Percentiles rank a stretch among this genome's conserved stretches.
phyloP scores from a whole-genome alignment of 1,139 yeast genomes.

The Saccharomyces pastorianus region DNA sequence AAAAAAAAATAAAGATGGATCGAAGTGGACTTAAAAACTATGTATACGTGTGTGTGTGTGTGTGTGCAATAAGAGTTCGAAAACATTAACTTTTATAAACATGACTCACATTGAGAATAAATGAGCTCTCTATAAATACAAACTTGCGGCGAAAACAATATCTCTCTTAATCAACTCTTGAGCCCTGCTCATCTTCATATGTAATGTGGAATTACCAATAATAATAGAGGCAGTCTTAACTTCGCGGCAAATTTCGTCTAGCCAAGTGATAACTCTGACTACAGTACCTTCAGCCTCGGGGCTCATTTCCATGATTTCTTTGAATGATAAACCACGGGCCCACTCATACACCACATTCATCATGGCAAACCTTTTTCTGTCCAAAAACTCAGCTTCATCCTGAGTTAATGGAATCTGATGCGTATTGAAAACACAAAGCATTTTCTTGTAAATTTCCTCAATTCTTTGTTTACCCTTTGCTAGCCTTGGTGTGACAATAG shows the following conservation, averaged over 20 bases:
- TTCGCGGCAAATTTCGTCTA: constrained; percentile 92
- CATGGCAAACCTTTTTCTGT: constrained; percentile 77
- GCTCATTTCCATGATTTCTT: constrained; percentile 80
- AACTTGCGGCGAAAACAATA: constrained; percentile 92
- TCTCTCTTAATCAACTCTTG: constrained; percentile 94
- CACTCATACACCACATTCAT: constrained; percentile 95
- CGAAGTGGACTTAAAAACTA: not conserved
- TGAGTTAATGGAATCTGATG: constrained; percentile 70
- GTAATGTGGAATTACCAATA: constrained; percentile 84
- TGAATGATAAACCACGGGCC: constrained; percentile 92
- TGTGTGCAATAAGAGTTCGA: not conserved
- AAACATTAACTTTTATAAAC: not conserved
- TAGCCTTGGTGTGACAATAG: constrained; percentile 70
- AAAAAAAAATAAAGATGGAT: not conserved
- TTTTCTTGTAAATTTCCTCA: constrained; percentile 56
- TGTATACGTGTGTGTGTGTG: not conserved
- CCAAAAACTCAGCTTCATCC: constrained; percentile 80
- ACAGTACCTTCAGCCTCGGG: constrained; percentile 94
- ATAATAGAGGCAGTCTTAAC: constrained; percentile 91
- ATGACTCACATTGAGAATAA: not conserved
- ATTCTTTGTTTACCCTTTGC: constrained; percentile 71
- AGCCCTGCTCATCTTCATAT: constrained; percentile 82
- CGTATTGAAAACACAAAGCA: constrained; percentile 53
- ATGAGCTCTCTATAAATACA: constrained; percentile 51
- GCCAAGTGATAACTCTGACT: constrained; percentile 89